Conservation (phyloP, 1,139 yeast genomes). For the Magnusiomyces ingens region DNA sequence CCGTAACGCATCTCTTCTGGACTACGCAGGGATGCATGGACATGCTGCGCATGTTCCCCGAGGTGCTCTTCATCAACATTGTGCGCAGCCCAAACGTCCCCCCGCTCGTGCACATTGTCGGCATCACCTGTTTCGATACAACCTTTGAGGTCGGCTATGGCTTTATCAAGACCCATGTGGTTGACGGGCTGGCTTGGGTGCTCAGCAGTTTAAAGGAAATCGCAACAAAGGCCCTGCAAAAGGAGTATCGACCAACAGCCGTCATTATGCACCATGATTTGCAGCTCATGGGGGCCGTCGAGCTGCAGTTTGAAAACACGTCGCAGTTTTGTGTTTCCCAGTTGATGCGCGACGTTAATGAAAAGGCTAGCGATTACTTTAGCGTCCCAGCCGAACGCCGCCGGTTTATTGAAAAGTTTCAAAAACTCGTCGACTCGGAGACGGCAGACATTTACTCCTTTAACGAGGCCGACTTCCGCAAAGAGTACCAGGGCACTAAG, state of each 20-base stretch:
- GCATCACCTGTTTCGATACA: slow-evolving; percentile 15
- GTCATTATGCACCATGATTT: slow-evolving; percentile 14
- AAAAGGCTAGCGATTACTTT: slow-evolving; percentile 6
- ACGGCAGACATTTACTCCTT: slow-evolving; percentile 15
- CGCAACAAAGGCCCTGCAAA: slow-evolving; percentile 10
- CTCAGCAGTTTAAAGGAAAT: slow-evolving; percentile 11
- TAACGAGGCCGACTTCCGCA: slow-evolving; percentile 12
- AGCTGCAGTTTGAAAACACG: slow-evolving; percentile 12
- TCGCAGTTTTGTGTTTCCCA: slow-evolving; percentile 15
- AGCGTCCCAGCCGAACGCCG: slow-evolving; percentile 4
- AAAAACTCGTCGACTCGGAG: slow-evolving; percentile 15
- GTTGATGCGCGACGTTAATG: slow-evolving; percentile 14
- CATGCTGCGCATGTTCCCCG: slow-evolving; percentile 16
- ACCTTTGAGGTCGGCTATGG: slow-evolving; percentile 17
- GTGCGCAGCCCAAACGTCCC: slow-evolving; percentile 7
- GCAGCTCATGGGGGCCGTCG: slow-evolving; percentile 13
- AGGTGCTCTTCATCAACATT: slow-evolving; percentile 14
- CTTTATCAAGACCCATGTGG: slow-evolving; percentile 5
- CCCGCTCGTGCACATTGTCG: slow-evolving; percentile 14
- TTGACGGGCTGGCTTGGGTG: slow-evolving; percentile 14
- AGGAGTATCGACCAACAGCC: slow-evolving; percentile 13
- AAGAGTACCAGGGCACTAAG: slow-evolving; percentile 10
- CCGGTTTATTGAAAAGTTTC: slow-evolving; percentile 10
- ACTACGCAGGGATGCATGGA: slow-evolving; percentile 15
- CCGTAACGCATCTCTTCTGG: slow-evolving; percentile 15